These are phyloP conservation scores for Cucurbitaria berberidis DNA, from an alignment of 2,329 filamentous ascomycete species.

Conservation along the genomic window DNA sequence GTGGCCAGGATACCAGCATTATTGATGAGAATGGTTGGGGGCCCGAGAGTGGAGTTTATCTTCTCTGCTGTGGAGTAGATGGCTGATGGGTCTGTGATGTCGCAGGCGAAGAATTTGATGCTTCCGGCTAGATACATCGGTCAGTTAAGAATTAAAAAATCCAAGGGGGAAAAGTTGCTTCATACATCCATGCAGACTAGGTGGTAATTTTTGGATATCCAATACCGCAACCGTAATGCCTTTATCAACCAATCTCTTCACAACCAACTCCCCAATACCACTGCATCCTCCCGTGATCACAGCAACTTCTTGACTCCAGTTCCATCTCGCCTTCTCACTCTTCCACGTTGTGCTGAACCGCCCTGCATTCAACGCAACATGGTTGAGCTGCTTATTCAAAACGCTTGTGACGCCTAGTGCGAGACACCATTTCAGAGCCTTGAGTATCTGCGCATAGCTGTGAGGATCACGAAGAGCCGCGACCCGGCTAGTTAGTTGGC, in stretches of 20 bases:
- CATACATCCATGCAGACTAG: conserved; percentile 36
- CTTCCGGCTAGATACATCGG: conserved; percentile 28
- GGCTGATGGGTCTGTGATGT: conserved; percentile 39
- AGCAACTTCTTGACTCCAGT: conserved; percentile 41
- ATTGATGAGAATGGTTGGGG: conserved; percentile 45
- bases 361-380: conserved; percentile 49
- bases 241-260: conserved; percentile 31
- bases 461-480: conserved; percentile 32
- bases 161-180: background rate
- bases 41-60: conserved; percentile 30
- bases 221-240: conserved; percentile 43
- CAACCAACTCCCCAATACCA: conserved; percentile 44
- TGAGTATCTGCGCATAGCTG: conserved; percentile 26
- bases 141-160: background rate
- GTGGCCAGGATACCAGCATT: conserved; percentile 43
- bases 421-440: conserved; percentile 38
- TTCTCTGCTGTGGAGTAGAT: conserved; percentile 34
- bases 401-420: conserved; percentile 40
- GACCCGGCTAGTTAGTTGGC: conserved; percentile 25
- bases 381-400: conserved; percentile 38
- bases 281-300: conserved; percentile 48
- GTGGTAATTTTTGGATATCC: conserved; percentile 41
- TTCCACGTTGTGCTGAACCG: no score
- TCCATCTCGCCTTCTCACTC: conserved; percentile 45
- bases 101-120: conserved; percentile 42